Evolutionary conservation across 495 filamentous ascomycete genomes (phyloP), one percentile per base, ranked within the genome.

Genomic region (Aspergillus sclerotioniger): DNA sequence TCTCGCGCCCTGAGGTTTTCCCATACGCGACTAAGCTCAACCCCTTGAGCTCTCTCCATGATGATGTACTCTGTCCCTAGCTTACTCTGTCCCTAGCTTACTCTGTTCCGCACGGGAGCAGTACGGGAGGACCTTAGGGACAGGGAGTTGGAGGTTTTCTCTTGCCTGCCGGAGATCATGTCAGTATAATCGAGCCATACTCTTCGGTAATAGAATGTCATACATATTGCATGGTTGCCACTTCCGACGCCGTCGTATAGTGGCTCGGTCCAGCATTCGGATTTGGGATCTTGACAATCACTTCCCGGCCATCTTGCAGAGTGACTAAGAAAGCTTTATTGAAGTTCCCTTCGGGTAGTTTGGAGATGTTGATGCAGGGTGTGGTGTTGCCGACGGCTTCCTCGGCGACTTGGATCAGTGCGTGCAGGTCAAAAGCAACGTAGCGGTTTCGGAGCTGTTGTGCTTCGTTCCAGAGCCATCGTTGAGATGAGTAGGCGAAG

Each of bases 181-280:
- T 54, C 17, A 55, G 21, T 47, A 20, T 6, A 32, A 35, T 44
- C 33, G 1, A 45, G 13, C 35, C 29, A 32, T 21, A n/a, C n/a
- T n/a, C n/a, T n/a, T n/a, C n/a, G n/a, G n/a, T n/a, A n/a, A n/a
- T 53, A 12, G 13, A 17, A 16, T 4, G 43, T 51, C 35, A 10
- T 20, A 60, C 61, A 57, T 57, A 75, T 25, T 63, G 56, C 61
- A 71, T 62, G 19, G 70, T 75, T 32, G 72, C 72, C 20, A 76
- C 72, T 58, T 78, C 72, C 6, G 75, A 76, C 16, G 66, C 67
- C 1, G 68, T 73, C 6, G 62, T 67, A 32, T 65, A 61, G 39
- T 56, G 62, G 6, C 53, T 17, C 25, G 69, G 65, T 37, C 59
- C 58, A 3, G 64, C 62, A 10, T 54, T 58, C 6, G 59, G 56